A percentile compares a stretch with the other conserved stretches of the same genome.
Evolutionary conservation across 352 stramenopile species (phyloP).

Genomic region (Vaucheria bursata): DNA sequence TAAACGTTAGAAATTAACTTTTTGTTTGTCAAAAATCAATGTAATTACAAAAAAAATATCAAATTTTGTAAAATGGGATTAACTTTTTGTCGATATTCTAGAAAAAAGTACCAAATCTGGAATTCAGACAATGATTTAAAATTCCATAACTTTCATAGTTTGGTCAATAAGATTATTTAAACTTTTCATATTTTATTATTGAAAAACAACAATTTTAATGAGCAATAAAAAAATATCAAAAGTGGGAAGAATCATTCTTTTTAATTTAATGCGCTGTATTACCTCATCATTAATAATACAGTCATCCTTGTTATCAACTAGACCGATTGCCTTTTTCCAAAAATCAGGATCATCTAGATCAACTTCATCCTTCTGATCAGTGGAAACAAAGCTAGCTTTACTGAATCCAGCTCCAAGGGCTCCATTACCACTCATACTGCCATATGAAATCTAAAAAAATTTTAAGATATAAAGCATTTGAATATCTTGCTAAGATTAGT

Average conservation of each 20-base stretch:
- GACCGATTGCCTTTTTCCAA: constrained; percentile 61
- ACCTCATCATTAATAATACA: constrained; percentile 33
- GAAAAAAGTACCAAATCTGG: too few species aligned
- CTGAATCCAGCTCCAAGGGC: constrained; percentile 53
- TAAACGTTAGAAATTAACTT: too few species aligned
- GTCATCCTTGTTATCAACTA: constrained; percentile 32
- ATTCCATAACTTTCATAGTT: not conserved
- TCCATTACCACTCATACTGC: not conserved
- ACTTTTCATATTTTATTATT: not conserved
- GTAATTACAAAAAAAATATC: too few species aligned
- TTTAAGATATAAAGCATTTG: too few species aligned
- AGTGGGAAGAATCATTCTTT: not conserved
- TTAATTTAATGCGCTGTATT: not conserved
- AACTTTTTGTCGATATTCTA: too few species aligned
- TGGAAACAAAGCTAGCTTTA: constrained; percentile 77
- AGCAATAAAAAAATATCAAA: not conserved
- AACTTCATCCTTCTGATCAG: constrained; percentile 70
- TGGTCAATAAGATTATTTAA: not conserved
- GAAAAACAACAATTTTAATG: not conserved
- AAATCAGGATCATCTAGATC: constrained; percentile 92
- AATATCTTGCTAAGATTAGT: not conserved
- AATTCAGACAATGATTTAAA: too few species aligned
- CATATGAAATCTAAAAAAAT: constrained; percentile 31
- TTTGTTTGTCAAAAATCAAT: too few species aligned
- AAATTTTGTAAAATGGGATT: too few species aligned